These are phyloP conservation scores for Fraxinus floribunda DNA, from an alignment of 305 asterid species.

Conservation along the genomic window DNA sequence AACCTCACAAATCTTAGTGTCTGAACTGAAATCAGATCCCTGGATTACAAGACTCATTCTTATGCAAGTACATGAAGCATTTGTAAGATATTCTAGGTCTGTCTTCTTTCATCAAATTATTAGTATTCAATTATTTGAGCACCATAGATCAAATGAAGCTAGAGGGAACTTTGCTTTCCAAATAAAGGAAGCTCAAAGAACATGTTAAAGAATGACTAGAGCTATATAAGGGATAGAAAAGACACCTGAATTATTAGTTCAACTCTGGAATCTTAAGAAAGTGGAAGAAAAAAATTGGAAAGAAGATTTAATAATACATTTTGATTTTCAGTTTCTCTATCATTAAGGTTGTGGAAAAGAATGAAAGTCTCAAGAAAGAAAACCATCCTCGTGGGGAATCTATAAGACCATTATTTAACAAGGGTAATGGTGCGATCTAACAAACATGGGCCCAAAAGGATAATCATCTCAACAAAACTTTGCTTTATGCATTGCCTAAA, in stretches of 20 bases:
- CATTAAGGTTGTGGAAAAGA: not conserved
- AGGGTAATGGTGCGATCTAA: not conserved
- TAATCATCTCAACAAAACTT: not conserved
- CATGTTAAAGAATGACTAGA: not conserved
- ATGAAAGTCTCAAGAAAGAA: not conserved
- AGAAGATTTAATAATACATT: not conserved
- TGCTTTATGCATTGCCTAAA: not conserved
- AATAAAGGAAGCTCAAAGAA: not conserved
- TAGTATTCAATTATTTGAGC: not conserved
- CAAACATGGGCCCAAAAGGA: not conserved
- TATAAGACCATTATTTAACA: not conserved
- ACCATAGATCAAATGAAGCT: not conserved
- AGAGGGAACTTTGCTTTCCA: not conserved
- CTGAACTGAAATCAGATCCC: not conserved
- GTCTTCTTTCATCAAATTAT: not conserved
- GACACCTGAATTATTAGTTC: not conserved
- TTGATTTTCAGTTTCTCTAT: not conserved
- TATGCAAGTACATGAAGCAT: not conserved
- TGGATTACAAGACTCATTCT: not conserved
- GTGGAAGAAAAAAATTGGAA: not conserved
- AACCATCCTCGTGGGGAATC: not conserved
- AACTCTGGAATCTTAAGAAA: not conserved
- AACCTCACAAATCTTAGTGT: not conserved
- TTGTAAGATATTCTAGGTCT: not conserved
- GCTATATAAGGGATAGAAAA: not conserved